These are phyloP conservation scores for Ettlia oleoabundans DNA, from an alignment of 139 green algal species.

Conservation along the genomic window DNA sequence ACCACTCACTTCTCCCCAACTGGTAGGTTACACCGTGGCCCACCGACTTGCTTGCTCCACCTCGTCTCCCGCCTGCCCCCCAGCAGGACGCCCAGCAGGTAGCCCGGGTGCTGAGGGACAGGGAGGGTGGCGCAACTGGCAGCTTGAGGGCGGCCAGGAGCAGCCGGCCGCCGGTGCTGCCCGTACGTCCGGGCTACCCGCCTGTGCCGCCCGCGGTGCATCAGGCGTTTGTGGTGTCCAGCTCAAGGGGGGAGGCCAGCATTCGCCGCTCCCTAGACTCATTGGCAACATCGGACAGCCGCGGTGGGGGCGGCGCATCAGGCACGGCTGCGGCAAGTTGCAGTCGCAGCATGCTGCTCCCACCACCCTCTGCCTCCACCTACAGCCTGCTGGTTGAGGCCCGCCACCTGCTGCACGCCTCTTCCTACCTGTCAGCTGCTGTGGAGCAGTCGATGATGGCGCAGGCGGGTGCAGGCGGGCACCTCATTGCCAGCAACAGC, in stretches of 20 bases:
- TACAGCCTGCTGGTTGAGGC: constrained; percentile 37
- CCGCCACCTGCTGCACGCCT: constrained; percentile 31
- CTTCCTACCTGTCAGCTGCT: constrained; percentile 42
- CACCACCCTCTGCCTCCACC: constrained; percentile 18
- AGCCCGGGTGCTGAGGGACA: not conserved
- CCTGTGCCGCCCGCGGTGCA: not conserved
- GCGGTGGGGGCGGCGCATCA: not conserved
- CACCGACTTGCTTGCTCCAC: no score
- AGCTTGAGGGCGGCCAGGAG: not conserved
- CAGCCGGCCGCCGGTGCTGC: not conserved
- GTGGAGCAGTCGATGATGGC: constrained; percentile 37
- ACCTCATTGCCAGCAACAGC: constrained; percentile 25
- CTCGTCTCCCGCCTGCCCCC: not conserved
- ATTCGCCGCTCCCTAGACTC: constrained; percentile 1
- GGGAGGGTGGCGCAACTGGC: not conserved
- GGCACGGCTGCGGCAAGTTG: not conserved
- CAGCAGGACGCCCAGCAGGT: constrained; percentile 7
- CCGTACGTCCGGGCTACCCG: constrained; percentile 9
- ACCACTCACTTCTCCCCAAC: no score
- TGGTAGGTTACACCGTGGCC: not conserved
- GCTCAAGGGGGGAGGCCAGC: not conserved
- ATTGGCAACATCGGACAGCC: not conserved
- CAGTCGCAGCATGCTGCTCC: constrained; percentile 26
- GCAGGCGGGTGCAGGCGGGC: not conserved
- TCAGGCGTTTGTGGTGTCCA: no score